phyloP scores from a whole-genome alignment of 1,284 basidiomycete genomes.

The Apiotrichum gamsii region DNA sequence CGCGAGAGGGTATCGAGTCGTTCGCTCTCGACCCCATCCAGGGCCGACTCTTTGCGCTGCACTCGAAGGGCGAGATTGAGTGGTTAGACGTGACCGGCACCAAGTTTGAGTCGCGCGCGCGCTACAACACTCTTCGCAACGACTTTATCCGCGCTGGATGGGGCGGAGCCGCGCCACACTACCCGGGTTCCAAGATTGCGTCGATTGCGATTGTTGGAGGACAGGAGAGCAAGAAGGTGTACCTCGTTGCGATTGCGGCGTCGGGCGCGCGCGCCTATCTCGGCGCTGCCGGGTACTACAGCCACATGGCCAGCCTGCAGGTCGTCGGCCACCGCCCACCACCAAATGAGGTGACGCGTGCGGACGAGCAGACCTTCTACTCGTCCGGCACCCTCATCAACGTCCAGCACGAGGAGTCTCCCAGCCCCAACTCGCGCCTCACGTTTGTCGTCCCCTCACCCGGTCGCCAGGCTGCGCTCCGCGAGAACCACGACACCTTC shows the following conservation, averaged over 20 bases:
- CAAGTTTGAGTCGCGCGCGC: constrained; percentile 25
- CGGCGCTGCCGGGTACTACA: constrained; percentile 2
- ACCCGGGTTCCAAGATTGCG: constrained; percentile 29
- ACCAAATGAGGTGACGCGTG: constrained; percentile 28
- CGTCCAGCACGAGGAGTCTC: constrained; percentile 24
- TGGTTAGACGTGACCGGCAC: constrained; percentile 28
- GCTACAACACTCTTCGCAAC: constrained; percentile 19
- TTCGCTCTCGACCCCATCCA: constrained; percentile 37
- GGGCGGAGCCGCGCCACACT: constrained; percentile 10
- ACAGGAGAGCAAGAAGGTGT: constrained; percentile 52
- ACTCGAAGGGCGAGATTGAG: constrained; percentile 32
- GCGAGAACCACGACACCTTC: constrained; percentile 34
- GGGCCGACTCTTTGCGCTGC: constrained; percentile 34
- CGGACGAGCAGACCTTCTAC: constrained; percentile 30
- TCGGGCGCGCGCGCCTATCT: constrained; percentile 47
- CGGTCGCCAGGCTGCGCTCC: constrained; percentile 31
- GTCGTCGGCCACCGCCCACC: constrained; percentile 16
- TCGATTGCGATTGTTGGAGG: constrained; percentile 40
- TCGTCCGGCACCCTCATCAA: constrained; percentile 36
- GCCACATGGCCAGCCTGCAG: not conserved
- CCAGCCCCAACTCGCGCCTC: constrained; percentile 23
- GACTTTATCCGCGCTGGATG: constrained; percentile 19
- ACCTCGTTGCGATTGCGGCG: constrained; percentile 70
- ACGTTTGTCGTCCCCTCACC: constrained; percentile 28
- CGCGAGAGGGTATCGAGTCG: constrained; percentile 37